Conservation (phyloP, 116 monocot genomes). For the Trichopus zeylanicus region DNA sequence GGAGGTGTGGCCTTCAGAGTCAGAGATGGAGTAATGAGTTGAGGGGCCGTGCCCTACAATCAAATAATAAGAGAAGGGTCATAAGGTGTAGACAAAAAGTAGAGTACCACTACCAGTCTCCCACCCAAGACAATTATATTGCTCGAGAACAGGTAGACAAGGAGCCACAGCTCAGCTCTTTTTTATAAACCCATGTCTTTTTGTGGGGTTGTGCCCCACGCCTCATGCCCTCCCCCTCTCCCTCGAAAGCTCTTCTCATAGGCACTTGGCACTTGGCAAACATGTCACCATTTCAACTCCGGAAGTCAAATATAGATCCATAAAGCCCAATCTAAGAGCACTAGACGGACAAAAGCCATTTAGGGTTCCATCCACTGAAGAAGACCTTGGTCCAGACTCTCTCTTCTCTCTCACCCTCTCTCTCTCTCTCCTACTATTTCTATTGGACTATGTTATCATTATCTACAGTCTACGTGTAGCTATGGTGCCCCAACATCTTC, state of each 20-base stretch:
- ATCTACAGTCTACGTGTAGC: neutral
- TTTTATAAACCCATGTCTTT: no score
- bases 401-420: neutral
- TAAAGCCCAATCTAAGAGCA: neutral
- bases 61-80: neutral
- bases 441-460: neutral
- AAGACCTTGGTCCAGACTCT: neutral
- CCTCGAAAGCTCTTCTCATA: no score
- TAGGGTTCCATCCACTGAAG: neutral
- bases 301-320: neutral
- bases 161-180: neutral
- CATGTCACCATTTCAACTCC: neutral
- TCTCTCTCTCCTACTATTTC: neutral
- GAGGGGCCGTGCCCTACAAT: neutral
- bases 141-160: slow-evolving; percentile 1
- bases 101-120: neutral
- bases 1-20: neutral
- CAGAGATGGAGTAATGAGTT: neutral
- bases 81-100: neutral
- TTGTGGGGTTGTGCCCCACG: no score
- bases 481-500: neutral
- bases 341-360: slow-evolving; percentile 1
- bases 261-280: neutral
- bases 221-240: no score
- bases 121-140: neutral